Base-by-base conservation (phyloP, 257 asterid species). In the Nicotiana noctiflora region DNA sequence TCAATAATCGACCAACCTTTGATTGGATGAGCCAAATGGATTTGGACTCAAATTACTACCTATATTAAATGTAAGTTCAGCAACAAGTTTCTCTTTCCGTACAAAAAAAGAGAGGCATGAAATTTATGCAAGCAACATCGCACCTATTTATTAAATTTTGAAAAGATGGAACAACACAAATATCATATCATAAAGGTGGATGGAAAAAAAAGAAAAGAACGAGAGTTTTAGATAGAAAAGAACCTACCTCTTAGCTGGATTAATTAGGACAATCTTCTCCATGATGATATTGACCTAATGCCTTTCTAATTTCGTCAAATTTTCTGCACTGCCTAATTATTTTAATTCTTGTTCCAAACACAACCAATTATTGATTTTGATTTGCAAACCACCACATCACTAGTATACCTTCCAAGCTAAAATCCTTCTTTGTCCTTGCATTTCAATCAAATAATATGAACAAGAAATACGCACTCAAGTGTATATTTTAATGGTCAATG, bases 241-340 rank as follows among this genome's bases (percentile, higher is more conserved):
- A 7, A 74, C 37, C 61, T 49, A 64, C 44, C 64, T 29, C 19
- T 29, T 29, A 49, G 76, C 53, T 53, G 79, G 81, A 63, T 19
- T n/a, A 19, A 29, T 55, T 53, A 57, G 65, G 65, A 56, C 61
- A 56, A 0, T 31, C 66, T 44, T 60, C 60, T 29, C 17, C 53
- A 25, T 59, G 21, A 81, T 72, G 83, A 59, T 17, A 57, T 53
- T 72, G 80, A 81, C 80, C 80, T 37, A 57, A 72, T 81, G 55
- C 32, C 63, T 59, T 17, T 23, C 19, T 25, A 37, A 5, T 40
- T 29, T 21, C 21, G 55, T 67, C 10, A 4, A 3, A 6, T 23
- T 74, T 70, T 44, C 55, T 18, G 40, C 76, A 4, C 6, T 70
- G 21, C 21, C 1, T 44, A 2, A 19, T 19, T 23, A 1, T 7